Evolutionary conservation across 257 asterid genomes (phyloP), one percentile per base, ranked within the genome.

Genomic region (Jaltomata sinuosa): DNA sequence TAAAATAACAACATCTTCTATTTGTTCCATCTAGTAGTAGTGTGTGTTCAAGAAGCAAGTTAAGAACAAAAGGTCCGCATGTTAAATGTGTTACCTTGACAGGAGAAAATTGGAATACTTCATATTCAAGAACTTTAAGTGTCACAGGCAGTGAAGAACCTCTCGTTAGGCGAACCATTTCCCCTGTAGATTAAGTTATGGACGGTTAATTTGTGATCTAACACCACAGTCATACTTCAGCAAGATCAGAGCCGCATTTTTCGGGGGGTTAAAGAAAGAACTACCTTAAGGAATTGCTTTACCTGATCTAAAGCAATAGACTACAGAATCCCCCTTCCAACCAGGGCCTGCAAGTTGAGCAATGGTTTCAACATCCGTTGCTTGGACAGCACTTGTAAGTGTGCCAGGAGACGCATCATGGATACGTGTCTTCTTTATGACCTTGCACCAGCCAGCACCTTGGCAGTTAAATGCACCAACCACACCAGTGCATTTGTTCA

Each of bases 401-500:
- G 95, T 93, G 79, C 97, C 97, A 3, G 99, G 99, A 52, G 97
- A 94, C 79, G 93, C 87, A 67, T 96, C 95, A 29, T 96, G 99
- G 59, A 96, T 93, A 21, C 95, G 98, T 2, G 97, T 96, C 91
- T 89, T 93, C 90, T 96, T 96, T 40, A 81, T 86, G 27, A 90
- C 89, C 84, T 88, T 94, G 94, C 98, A 95, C 98, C 98, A 95
- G 49, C 98, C 98, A 0, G 98, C 99, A 79, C 99, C 99, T 86
- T 95, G 99, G 88, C 99, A 95, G 89, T 95, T 95, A 92, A 95
- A 95, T n/a, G 93, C 93, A 1, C 99, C 99, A 12, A 95, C 97
- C 83, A 95, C 90, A 14, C 99, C 96, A 0, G 95, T 89, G 81
- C 87, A 92, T 87, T 92, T 94, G 90, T 96, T 96, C 71, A 81